These are phyloP conservation scores for Hypericum perforatum DNA, from an alignment of 345 rosid genomes.

Conservation along the genomic window DNA sequence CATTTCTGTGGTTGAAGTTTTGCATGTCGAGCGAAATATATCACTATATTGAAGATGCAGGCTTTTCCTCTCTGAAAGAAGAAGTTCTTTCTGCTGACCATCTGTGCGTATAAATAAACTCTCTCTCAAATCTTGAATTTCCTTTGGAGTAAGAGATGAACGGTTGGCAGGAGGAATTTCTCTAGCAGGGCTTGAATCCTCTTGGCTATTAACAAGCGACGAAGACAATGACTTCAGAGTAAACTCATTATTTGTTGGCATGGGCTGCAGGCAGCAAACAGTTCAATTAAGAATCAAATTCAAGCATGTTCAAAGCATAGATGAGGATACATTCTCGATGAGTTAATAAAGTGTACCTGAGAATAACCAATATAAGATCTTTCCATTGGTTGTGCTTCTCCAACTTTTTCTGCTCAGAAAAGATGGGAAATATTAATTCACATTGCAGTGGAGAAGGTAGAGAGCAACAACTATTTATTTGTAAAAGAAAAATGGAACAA, in stretches of 20 bases:
- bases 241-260: constrained; percentile 14
- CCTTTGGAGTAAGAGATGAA: constrained; percentile 42
- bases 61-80: constrained; percentile 20
- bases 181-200: constrained; percentile 26
- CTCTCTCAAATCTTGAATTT: constrained; percentile 26
- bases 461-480: neutral
- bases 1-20: constrained; percentile 19
- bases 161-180: constrained; percentile 70
- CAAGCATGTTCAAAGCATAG: neutral
- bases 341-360: constrained; percentile 13
- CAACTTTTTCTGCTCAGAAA: constrained; percentile 22
- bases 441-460: too few species aligned
- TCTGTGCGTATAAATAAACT: constrained; percentile 27
- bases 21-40: constrained; percentile 22
- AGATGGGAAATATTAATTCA: neutral
- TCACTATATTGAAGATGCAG: constrained; percentile 17
- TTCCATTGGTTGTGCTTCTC: constrained; percentile 18
- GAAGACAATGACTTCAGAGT: constrained; percentile 20
- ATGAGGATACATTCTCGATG: neutral
- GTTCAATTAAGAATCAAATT: constrained; percentile 2
- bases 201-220: constrained; percentile 28
- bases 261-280: constrained; percentile 22
- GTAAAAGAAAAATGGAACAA: neutral
- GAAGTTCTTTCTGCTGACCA: constrained; percentile 19
- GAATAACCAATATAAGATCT: constrained; percentile 14